Base-by-base conservation (phyloP, 2,329 filamentous ascomycete genomes). In the Neophaeococcomyces mojaviensis region DNA sequence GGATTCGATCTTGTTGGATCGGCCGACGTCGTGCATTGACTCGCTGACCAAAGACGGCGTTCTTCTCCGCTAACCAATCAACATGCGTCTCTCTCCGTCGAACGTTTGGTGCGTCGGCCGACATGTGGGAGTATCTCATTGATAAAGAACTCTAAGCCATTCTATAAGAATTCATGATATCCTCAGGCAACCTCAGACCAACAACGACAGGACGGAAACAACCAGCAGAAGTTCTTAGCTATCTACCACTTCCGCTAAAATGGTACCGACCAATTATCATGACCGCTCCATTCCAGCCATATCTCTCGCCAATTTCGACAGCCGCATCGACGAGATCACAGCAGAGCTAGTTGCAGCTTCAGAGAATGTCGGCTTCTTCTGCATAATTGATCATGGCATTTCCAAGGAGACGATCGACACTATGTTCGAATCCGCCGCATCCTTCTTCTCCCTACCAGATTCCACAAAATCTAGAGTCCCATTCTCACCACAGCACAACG, bases 321-420 rank as follows among this genome's bases (percentile, higher is more conserved):
- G 60, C 3, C 72, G 77, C 40, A 69, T 77, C 54, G 69, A 76
- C 47, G 62, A 70, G 33, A 79, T 81, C 52, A 76, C 76, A 0
- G 44, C 59, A 1, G 60, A 78, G 49, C 66, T 81, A 2, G 63
- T 74, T 46, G 53, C 68, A 9, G 77, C 77, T 1, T 74, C 78
- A 2, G 76, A 80, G 52, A 73, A 73, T 6, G 71, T 73, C 43
- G 77, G 78, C n/a, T 80, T 81, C 66, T 81, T 81, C 62, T 72
- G 70, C 28, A 54, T 81, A 1, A 60, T 71, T 13, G 67, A 79
- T 55, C 78, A 80, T 50, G 74, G 70, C n/a, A 73, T 81, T 51
- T 61, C 69, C 2, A 52, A 58, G 18, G 51, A 62, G 2, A 68
- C 73, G 20, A 70, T 81, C 18, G 68, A 77, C n/a, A 55, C 56